Evolutionary conservation across 352 stramenopile species (phyloP).

Genomic region (Phytophthora vignae): DNA sequence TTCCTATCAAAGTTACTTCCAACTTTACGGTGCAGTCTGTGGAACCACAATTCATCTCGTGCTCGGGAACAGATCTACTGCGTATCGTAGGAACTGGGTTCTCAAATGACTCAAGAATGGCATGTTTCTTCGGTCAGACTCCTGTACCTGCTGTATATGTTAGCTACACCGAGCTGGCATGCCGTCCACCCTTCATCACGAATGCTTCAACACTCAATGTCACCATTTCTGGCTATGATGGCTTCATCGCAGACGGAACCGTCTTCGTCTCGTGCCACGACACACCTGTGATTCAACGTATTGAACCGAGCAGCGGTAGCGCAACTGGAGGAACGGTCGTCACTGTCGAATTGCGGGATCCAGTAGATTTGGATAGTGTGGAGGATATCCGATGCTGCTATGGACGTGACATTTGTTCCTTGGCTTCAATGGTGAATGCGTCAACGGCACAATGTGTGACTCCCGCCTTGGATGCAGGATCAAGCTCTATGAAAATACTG

Average conservation of each 20-base stretch:
- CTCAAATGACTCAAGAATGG: slow-evolving; percentile 30
- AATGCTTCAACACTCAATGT: slow-evolving; percentile 28
- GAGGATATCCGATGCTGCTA: slow-evolving; percentile 47
- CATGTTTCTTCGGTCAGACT: slow-evolving; percentile 50
- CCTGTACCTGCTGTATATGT: slow-evolving; percentile 39
- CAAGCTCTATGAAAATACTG: slow-evolving; percentile 26
- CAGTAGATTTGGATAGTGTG: slow-evolving; percentile 7
- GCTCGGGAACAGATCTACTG: slow-evolving; percentile 24
- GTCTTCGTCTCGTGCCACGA: slow-evolving; percentile 24
- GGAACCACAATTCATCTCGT: slow-evolving; percentile 32
- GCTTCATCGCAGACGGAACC: slow-evolving; percentile 29
- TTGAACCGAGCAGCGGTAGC: slow-evolving; percentile 29
- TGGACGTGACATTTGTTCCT: slow-evolving; percentile 19
- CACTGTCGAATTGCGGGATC: slow-evolving; percentile 23
- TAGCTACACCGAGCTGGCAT: slow-evolving; percentile 42
- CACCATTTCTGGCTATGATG: slow-evolving; percentile 43
- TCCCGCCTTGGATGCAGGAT: slow-evolving; percentile 15
- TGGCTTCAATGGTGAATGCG: slow-evolving; percentile 20
- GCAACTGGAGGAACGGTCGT: slow-evolving; percentile 26
- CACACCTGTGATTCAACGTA: slow-evolving; percentile 26
- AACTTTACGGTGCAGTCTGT: slow-evolving; percentile 35
- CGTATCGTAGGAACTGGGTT: slow-evolving; percentile 48
- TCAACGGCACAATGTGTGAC: slow-evolving; percentile 34
- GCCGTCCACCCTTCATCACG: slow-evolving; percentile 33
- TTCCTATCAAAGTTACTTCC: slow-evolving; percentile 22